phyloP scores from a whole-genome alignment of 2,329 filamentous ascomycete species.

The Neoarthrinium moseri region DNA sequence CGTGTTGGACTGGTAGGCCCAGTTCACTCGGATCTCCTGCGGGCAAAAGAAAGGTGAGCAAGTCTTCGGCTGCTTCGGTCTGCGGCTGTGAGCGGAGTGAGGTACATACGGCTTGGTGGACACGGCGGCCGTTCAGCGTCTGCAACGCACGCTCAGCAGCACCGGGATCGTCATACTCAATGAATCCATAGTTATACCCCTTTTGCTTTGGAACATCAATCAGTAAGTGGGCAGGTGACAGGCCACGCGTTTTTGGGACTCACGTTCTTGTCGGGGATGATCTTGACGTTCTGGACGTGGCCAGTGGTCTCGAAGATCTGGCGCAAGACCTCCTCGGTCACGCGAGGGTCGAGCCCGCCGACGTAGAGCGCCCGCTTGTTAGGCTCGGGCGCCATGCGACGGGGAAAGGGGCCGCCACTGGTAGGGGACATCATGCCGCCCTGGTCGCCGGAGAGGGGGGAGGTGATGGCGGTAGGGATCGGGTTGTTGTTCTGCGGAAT shows the following conservation, averaged over 20 bases:
- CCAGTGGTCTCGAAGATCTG: slow-evolving; percentile 99
- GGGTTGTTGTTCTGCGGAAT: slow-evolving; percentile 97
- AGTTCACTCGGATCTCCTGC: slow-evolving; percentile 98
- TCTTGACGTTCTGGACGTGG: slow-evolving; percentile 98
- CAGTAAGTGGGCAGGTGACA: background rate
- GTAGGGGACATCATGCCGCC: slow-evolving; percentile 81
- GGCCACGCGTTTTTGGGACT: slow-evolving; percentile 38
- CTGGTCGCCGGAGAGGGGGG: slow-evolving; percentile 69
- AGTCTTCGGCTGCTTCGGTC: too few relatives aligned
- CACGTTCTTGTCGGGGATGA: slow-evolving; percentile 99
- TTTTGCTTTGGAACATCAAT: slow-evolving; percentile 62
- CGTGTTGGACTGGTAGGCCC: slow-evolving; percentile 97
- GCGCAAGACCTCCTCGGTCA: slow-evolving; percentile 92
- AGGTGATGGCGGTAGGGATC: slow-evolving; percentile 89
- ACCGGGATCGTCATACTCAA: slow-evolving; percentile 97
- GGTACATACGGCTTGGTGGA: slow-evolving; percentile 83
- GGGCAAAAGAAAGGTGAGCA: background rate
- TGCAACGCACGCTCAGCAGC: slow-evolving; percentile 96
- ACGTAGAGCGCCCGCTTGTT: slow-evolving; percentile 98
- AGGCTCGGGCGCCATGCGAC: slow-evolving; percentile 91
- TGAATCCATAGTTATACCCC: slow-evolving; percentile 98
- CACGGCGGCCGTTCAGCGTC: slow-evolving; percentile 90
- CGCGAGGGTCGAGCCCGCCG: slow-evolving; percentile 88
- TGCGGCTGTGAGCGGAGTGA: background rate
- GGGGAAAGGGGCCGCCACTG: slow-evolving; percentile 75